phyloP scores from a whole-genome alignment of 176 grass and related monocot genomes.

The Lolium multiflorum region DNA sequence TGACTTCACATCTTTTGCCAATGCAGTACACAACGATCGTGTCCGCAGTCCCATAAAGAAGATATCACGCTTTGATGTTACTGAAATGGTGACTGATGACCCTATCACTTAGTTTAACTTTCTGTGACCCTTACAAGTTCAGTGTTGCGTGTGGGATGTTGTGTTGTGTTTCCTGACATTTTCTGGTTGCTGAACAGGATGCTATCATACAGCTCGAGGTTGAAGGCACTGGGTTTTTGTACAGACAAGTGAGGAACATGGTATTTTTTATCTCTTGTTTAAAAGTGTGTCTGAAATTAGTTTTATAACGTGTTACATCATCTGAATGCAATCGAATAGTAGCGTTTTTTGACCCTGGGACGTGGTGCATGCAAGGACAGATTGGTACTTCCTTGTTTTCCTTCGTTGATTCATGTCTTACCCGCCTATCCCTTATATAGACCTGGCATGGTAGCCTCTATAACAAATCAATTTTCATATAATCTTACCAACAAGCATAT shows the following conservation, averaged over 20 bases:
- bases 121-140: background rate
- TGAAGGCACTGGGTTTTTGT: conserved; percentile 94
- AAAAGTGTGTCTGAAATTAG: conserved; percentile 17
- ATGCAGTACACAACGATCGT: conserved; percentile 74
- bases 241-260: conserved; percentile 99
- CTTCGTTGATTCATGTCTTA: background rate
- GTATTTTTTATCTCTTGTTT: conserved; percentile 55
- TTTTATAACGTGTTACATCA: conserved; percentile 3
- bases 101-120: background rate
- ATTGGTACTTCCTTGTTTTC: background rate
- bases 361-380: background rate
- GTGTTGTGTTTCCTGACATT: conserved; percentile 35
- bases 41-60: conserved; percentile 69
- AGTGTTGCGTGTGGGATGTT: background rate
- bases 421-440: no score
- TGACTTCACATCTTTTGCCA: conserved; percentile 92
- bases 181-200: conserved; percentile 58
- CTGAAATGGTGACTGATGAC: conserved; percentile 67
- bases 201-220: conserved; percentile 84
- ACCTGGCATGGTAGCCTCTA: background rate
- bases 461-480: conserved; percentile 16
- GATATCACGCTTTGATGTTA: conserved; percentile 80
- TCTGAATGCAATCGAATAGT: background rate
- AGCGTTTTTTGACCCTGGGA: background rate
- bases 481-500: background rate